A percentile compares a stretch with the other conserved stretches of the same genome.
Evolutionary conservation across 129 eudicot species (phyloP).

Genomic region (Glebionis coronaria): DNA sequence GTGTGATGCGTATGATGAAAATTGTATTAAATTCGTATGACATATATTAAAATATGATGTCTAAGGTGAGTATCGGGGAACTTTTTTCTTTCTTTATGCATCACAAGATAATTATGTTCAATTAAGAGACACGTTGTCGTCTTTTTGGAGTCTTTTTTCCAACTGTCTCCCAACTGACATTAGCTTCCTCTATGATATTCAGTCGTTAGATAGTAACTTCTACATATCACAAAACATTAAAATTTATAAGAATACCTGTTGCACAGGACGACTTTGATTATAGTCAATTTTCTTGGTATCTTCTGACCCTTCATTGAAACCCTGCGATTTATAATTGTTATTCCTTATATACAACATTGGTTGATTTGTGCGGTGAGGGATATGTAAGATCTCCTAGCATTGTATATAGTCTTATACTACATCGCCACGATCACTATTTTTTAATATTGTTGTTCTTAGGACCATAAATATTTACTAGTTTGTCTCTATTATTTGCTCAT

Average conservation of each 20-base stretch:
- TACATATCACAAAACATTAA: neutral
- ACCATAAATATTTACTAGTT: too few species aligned
- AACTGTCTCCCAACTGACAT: conserved; percentile 91
- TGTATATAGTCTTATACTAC: too few species aligned
- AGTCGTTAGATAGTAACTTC: neutral
- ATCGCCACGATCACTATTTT: too few species aligned
- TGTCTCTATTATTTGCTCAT: too few species aligned
- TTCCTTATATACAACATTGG: too few species aligned
- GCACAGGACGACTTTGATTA: conserved; percentile 27
- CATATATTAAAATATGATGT: too few species aligned
- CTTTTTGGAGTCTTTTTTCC: conserved; percentile 60
- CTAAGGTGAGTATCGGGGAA: too few species aligned
- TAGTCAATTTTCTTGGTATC: conserved; percentile 31
- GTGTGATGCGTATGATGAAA: neutral
- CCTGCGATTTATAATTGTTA: too few species aligned
- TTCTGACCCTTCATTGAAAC: conserved; percentile 40
- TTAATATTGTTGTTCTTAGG: too few species aligned
- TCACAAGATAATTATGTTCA: neutral
- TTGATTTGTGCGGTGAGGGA: too few species aligned
- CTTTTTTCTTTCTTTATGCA: neutral
- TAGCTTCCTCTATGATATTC: conserved; percentile 27
- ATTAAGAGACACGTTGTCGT: conserved; percentile 49
- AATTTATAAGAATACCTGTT: conserved; percentile 26
- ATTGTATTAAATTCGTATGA: neutral
- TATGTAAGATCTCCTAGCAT: too few species aligned